These are phyloP conservation scores for Kwoniella sp. DNA, from an alignment of 768 basidiomycete genomes.

Conservation along the genomic window DNA sequence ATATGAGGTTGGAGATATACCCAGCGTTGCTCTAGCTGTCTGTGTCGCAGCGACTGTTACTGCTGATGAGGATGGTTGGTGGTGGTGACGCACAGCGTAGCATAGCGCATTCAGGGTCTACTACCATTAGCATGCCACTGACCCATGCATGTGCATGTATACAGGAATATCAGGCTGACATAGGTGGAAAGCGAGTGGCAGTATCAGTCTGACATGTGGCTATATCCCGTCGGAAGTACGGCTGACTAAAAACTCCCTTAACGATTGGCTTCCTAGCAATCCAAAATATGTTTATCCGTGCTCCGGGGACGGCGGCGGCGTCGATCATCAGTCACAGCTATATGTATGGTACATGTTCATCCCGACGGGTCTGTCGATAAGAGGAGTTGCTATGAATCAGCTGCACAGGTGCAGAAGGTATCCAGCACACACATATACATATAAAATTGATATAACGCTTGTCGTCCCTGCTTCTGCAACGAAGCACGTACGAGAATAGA, in stretches of 20 bases:
- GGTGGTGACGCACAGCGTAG: slow-evolving; percentile 16
- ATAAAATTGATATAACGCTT: background rate
- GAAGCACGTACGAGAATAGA: no score
- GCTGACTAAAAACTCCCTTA: slow-evolving; percentile 16
- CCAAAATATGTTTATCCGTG: background rate
- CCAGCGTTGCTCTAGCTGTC: no score
- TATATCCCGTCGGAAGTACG: slow-evolving; percentile 12
- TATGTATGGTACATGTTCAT: no score
- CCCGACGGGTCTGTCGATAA: background rate
- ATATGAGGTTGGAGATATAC: no score
- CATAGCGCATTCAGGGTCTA: slow-evolving; percentile 13
- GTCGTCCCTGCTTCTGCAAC: no score
- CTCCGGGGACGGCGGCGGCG: background rate
- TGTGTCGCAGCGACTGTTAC: no score
- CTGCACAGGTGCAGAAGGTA: no score
- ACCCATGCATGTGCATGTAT: background rate
- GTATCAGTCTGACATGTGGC: slow-evolving; percentile 4
- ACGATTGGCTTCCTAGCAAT: slow-evolving; percentile 4
- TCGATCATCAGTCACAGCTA: background rate
- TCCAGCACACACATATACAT: no score
- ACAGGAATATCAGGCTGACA: background rate
- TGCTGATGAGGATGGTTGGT: no score
- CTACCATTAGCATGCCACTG: background rate
- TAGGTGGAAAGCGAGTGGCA: no score
- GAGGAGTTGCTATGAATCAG: no score